phyloP scores from a whole-genome alignment of 2,329 filamentous ascomycete species.

The Beauveria sp. region DNA sequence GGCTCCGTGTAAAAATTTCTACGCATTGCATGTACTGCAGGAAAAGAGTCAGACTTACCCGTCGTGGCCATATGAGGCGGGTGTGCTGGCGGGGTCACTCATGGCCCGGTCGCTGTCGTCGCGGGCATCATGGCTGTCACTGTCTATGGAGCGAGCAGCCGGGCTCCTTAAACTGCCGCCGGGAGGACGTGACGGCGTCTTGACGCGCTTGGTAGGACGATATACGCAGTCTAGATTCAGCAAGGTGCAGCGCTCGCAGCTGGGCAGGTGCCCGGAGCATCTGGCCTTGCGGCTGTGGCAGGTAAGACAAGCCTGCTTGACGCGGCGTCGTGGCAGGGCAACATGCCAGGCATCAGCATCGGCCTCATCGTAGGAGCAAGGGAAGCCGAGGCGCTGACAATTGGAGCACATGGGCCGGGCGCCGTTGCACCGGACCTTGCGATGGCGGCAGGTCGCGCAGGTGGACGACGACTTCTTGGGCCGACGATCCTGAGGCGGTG shows the following conservation, averaged over 20 bases:
- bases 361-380: constrained; percentile 47
- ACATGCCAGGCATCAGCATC: constrained; percentile 33
- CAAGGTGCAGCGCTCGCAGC: constrained; percentile 41
- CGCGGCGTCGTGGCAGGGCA: constrained; percentile 43
- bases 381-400: constrained; percentile 50
- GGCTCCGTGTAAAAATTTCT: neutral
- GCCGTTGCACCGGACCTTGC: constrained; percentile 53
- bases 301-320: constrained; percentile 48
- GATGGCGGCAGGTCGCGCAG: constrained; percentile 46
- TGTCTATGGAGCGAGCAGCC: constrained; percentile 27
- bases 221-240: constrained; percentile 51
- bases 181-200: constrained; percentile 16
- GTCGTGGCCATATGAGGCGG: constrained; percentile 26
- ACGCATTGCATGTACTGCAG: neutral
- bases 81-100: constrained; percentile 27
- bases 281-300: constrained; percentile 52
- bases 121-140: constrained; percentile 23
- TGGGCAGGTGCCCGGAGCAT: constrained; percentile 49
- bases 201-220: constrained; percentile 37
- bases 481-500: constrained; percentile 19
- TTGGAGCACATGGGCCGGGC: constrained; percentile 46
- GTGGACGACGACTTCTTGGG: constrained; percentile 38
- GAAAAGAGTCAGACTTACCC: constrained; percentile 20
- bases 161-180: constrained; percentile 21
- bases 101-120: constrained; percentile 28